Base-by-base conservation (phyloP, 164 flowering plant genomes). In the Platanus orientalis region DNA sequence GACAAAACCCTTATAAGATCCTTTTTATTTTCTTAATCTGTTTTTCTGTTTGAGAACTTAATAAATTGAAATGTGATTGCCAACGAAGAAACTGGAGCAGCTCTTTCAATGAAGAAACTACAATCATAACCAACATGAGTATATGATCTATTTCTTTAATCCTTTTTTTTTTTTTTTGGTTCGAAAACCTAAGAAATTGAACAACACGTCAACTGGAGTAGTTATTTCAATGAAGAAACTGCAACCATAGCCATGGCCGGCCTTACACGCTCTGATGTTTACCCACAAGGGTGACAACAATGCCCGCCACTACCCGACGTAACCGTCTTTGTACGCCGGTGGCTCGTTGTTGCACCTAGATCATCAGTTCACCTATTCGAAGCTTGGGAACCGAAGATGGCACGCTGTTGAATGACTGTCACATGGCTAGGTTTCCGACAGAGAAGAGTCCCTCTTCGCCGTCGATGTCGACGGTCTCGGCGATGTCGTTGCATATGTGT, bases 361-460 rank as follows among this genome's bases (percentile, higher is more conserved):
- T 68, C 85, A 85, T 0, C 87, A 81, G 54, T 69, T 83, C 39
- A 79, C 72, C 60, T 84, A 86, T 68, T 71, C 85, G 76, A 82
- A 83, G 69, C 77, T 87, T 0, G 93, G 93, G 24, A 83, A 85
- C 79, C 47, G 93, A 80, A 67, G 81, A 80, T 21, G 16, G 17
- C 61, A 58, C 48, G 4, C 42, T 51, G 21, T 14, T 49, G 42
- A 61, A 58, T 14, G 72, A 55, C 6, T 36, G 71, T 40, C 75
- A 67, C 56, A 73, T 57, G 68, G 60, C 54, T 1, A 71, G 68
- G 55, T 56, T 67, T 21, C 54, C 76, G 39, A 28, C 50, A 0
- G 79, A 71, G 36, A 78, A 81, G 80, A 73, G 74, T n/a, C n/a
- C n/a, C n/a, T n/a, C n/a, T n/a, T n/a, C n/a, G n/a, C n/a, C n/a